A percentile compares a stretch with the other conserved stretches of the same genome.
Evolutionary conservation across 1,139 yeast species (phyloP).

Genomic region (Yamadazyma taylorii): DNA sequence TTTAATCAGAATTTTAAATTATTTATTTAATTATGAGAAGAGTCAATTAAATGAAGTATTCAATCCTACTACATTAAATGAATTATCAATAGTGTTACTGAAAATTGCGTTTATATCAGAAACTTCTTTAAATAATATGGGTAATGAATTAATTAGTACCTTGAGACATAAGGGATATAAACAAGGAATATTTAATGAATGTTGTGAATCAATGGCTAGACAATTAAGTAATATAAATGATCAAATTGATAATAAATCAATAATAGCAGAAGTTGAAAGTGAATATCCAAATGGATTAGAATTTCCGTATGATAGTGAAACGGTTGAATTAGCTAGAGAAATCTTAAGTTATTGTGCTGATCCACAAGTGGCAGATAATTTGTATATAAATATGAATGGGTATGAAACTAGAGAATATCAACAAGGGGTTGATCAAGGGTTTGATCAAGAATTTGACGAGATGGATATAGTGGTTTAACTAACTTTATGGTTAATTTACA

Average conservation of each 20-base stretch:
- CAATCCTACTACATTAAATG: conserved; percentile 46
- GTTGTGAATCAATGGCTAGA: conserved; percentile 44
- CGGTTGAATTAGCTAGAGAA: conserved; percentile 70
- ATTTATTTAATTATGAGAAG: conserved; percentile 31
- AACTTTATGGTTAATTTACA: conserved; percentile 5
- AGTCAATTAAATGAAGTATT: conserved; percentile 33
- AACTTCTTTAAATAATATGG: conserved; percentile 33
- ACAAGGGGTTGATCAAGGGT: too few relatives aligned
- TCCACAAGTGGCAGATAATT: conserved; percentile 76
- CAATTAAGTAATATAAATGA: conserved; percentile 34
- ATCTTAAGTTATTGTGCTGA: conserved; percentile 68
- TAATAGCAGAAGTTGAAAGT: conserved; percentile 35
- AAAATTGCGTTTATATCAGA: conserved; percentile 58
- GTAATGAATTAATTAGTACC: conserved; percentile 30
- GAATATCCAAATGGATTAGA: conserved; percentile 59
- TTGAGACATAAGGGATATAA: conserved; percentile 26
- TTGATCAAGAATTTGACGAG: conserved; percentile 25
- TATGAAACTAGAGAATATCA: conserved; percentile 1
- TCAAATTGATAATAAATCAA: conserved; percentile 12
- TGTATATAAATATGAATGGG: conserved; percentile 62
- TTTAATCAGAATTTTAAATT: conserved; percentile 32
- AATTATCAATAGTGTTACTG: conserved; percentile 51
- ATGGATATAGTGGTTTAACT: conserved; percentile 21
- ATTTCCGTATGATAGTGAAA: conserved; percentile 60
- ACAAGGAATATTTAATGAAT: conserved; percentile 36